Percentiles rank a stretch among this genome's conserved stretches.
Conservation (phyloP, 192 early-diverging fungal species). For the Dissophora globulifera region DNA sequence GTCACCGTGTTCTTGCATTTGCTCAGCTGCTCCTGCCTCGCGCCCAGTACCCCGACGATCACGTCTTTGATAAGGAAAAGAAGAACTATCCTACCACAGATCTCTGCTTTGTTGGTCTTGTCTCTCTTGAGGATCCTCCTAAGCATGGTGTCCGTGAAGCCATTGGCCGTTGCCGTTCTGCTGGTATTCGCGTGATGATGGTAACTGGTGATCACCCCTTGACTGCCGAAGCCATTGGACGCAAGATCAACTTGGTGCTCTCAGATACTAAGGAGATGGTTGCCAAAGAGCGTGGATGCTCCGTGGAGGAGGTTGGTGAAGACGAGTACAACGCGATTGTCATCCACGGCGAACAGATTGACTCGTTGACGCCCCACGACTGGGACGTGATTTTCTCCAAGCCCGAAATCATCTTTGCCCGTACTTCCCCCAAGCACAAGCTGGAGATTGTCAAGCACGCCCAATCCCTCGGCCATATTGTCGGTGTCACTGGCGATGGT, state of each 20-base stretch:
- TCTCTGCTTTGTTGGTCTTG: slow-evolving; percentile 86
- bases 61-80: slow-evolving; percentile 79
- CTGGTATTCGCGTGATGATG: slow-evolving; percentile 98
- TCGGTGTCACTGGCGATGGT: slow-evolving; percentile 97
- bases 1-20: slow-evolving; percentile 95
- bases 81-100: slow-evolving; percentile 76
- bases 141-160: slow-evolving; percentile 99
- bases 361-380: slow-evolving; percentile 79
- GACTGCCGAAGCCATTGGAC: slow-evolving; percentile 95
- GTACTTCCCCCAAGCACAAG: slow-evolving; percentile 97
- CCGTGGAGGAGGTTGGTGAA: slow-evolving; percentile 73
- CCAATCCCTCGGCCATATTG: slow-evolving; percentile 93
- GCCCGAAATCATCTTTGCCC: slow-evolving; percentile 96
- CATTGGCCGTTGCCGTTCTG: slow-evolving; percentile 90
- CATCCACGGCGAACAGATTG: slow-evolving; percentile 92
- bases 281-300: slow-evolving; percentile 72
- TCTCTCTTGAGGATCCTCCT: slow-evolving; percentile 95
- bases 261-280: slow-evolving; percentile 86
- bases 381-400: slow-evolving; percentile 96
- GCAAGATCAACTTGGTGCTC: slow-evolving; percentile 95
- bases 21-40: slow-evolving; percentile 79
- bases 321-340: slow-evolving; percentile 91
- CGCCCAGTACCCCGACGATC: slow-evolving; percentile 75
- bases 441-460: slow-evolving; percentile 95
- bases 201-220: slow-evolving; percentile 98